Base-by-base conservation (phyloP, 1,284 basidiomycete species). In the Puccinia triticina region DNA sequence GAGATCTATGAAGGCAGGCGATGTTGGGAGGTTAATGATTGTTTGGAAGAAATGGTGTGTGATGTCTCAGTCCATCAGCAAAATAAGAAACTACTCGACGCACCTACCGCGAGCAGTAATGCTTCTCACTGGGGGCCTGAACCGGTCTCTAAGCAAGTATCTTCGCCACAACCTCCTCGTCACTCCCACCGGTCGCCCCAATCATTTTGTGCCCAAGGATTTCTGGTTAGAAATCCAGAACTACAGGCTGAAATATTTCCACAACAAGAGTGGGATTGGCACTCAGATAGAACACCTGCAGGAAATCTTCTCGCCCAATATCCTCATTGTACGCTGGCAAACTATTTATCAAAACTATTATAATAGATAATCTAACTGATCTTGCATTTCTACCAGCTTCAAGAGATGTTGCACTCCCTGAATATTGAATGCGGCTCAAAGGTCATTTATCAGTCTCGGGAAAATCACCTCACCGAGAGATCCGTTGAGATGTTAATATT, bases 11-110 rank as follows among this genome's bases (percentile, higher is more conserved):
- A 46, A 48, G 21, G 59, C 76, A 23, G 76, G 76, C 21, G 76
- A 77, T 53, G 61, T 77, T 23, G 76, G 76, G 7, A 37, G 43
- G 7, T 61, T 77, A 4, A 77, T 77, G 21, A 46, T 50, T 26
- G 64, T 77, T 2, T 77, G 76, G 76, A 77, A 77, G 34, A 66
- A 66, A n/a, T 77, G 76, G 76, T 46, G 43, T 55, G 34, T 78
- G 26, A 50, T 78, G 64, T 46, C 64, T 3, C 76, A 78, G 50
- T 43, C 61, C 10, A 66, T 78, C 64, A 69, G 69, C 21, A 67
- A 50, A 32, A 37, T 78, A 16, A 64, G 43, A 8, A 67, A 64
- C 48, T 78, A 78, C 48, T 64, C 76, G 4, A 29, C 34, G 3
- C 26, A 78, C 48, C 76, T 78, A 16, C 76, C 76, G 32, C 46